These are phyloP conservation scores for Coniosporium apollinis DNA, from an alignment of 495 filamentous ascomycete genomes.

Conservation along the genomic window DNA sequence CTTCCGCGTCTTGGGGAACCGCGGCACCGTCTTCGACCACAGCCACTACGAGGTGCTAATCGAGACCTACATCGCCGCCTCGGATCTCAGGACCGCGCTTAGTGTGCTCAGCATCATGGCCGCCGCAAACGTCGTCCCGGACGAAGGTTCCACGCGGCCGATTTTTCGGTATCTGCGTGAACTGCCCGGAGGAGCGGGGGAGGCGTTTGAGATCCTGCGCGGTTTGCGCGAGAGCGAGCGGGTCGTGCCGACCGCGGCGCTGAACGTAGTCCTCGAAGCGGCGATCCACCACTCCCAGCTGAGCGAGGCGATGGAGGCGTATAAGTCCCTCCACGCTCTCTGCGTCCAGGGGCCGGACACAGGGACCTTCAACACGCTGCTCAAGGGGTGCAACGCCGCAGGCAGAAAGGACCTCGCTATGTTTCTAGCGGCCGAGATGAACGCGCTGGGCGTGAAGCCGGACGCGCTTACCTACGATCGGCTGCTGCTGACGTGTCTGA, in stretches of 20 bases:
- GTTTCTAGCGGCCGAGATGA: conserved; percentile 62
- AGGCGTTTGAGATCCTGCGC: conserved; percentile 36
- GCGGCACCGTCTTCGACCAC: conserved; percentile 31
- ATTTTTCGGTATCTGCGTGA: conserved; percentile 31
- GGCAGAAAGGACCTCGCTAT: conserved; percentile 37
- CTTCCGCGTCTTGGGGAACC: conserved; percentile 34
- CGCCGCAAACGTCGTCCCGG: conserved; percentile 34
- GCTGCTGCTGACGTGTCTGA: conserved; percentile 47
- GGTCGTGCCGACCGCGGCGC: conserved; percentile 34
- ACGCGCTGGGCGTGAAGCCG: conserved; percentile 40
- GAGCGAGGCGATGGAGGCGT: conserved; percentile 44
- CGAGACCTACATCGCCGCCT: conserved; percentile 42
- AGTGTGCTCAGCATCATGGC: conserved; percentile 50
- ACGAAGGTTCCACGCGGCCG: conserved; percentile 37
- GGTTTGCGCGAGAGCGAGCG: conserved; percentile 29
- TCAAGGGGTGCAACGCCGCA: conserved; percentile 35
- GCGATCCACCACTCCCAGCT: conserved; percentile 26
- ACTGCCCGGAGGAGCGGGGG: conserved; percentile 20
- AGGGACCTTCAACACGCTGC: conserved; percentile 48
- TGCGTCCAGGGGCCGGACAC: conserved; percentile 32
- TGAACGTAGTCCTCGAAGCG: conserved; percentile 48
- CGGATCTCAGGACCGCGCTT: conserved; percentile 26
- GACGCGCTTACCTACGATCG: conserved; percentile 47
- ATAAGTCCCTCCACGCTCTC: conserved; percentile 51
- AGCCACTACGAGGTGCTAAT: conserved; percentile 67